These are phyloP conservation scores for Xylaria cubensis DNA, from an alignment of 495 filamentous ascomycete species.

Conservation along the genomic window DNA sequence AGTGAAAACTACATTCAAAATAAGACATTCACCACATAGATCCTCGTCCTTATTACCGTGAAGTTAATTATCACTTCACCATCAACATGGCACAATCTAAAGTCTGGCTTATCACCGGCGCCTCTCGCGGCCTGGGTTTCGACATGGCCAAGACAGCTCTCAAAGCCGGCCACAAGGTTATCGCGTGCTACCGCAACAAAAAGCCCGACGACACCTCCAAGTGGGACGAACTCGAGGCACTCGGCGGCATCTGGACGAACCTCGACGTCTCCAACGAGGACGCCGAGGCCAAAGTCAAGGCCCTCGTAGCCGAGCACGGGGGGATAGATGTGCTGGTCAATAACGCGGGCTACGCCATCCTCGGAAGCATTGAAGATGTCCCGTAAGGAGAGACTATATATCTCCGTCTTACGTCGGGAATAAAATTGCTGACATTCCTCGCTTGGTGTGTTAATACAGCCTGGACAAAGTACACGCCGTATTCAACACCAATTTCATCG, in stretches of 20 bases:
- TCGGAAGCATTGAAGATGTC: constrained; percentile 54
- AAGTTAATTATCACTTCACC: neutral
- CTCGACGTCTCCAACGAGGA: constrained; percentile 48
- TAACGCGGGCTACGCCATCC: constrained; percentile 53
- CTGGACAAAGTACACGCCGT: constrained; percentile 39
- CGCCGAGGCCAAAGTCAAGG: constrained; percentile 41
- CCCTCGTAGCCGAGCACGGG: constrained; percentile 45
- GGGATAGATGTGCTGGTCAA: constrained; percentile 59
- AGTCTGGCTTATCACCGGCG: constrained; percentile 57
- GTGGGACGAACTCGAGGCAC: constrained; percentile 42
- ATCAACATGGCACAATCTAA: constrained; percentile 32
- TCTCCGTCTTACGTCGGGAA: no score
- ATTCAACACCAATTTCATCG: constrained; percentile 57
- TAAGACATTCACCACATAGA: constrained; percentile 3
- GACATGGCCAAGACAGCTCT: constrained; percentile 45
- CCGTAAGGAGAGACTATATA: constrained; percentile 31
- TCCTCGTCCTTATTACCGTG: neutral
- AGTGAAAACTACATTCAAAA: neutral
- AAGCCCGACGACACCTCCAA: constrained; percentile 36
- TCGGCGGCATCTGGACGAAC: constrained; percentile 46
- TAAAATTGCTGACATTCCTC: neutral
- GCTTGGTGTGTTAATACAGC: constrained; percentile 26
- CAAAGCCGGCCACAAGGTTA: constrained; percentile 49
- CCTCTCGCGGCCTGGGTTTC: constrained; percentile 51
- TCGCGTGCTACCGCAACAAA: constrained; percentile 45